phyloP scores from a whole-genome alignment of 345 rosid species.

The Eucalyptus paniculata region DNA sequence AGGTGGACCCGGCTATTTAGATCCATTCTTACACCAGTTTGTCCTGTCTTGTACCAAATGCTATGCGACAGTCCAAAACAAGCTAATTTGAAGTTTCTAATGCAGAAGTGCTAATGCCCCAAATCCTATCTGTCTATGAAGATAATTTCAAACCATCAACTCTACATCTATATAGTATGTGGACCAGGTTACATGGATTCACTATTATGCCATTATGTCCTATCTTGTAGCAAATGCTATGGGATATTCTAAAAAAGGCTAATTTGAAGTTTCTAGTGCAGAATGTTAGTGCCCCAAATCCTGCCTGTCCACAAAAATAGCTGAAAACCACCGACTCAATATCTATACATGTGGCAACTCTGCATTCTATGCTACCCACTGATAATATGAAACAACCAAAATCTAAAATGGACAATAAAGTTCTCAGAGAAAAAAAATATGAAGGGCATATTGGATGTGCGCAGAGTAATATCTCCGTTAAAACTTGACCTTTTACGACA shows the following conservation, averaged over 20 bases:
- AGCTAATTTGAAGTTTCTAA: background rate
- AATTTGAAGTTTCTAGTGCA: background rate
- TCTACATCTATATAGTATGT: background rate
- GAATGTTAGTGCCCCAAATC: background rate
- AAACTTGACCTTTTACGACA: constrained; percentile 65
- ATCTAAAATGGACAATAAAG: background rate
- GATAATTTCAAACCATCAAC: background rate
- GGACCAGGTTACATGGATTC: background rate
- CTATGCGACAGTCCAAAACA: background rate
- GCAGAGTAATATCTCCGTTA: background rate
- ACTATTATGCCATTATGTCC: background rate
- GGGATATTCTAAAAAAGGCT: background rate
- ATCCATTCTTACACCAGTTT: background rate
- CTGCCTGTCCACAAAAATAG: background rate
- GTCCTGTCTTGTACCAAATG: background rate
- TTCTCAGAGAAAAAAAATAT: background rate
- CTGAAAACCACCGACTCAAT: background rate
- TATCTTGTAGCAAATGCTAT: background rate
- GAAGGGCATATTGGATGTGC: background rate
- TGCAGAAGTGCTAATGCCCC: background rate
- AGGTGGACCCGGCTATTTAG: background rate
- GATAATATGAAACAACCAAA: background rate
- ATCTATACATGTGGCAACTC: background rate
- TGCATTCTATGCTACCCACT: background rate
- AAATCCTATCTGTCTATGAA: background rate